Evolutionary conservation across 1,284 basidiomycete genomes (phyloP).

Genomic region (Sporisorium sorghi): DNA sequence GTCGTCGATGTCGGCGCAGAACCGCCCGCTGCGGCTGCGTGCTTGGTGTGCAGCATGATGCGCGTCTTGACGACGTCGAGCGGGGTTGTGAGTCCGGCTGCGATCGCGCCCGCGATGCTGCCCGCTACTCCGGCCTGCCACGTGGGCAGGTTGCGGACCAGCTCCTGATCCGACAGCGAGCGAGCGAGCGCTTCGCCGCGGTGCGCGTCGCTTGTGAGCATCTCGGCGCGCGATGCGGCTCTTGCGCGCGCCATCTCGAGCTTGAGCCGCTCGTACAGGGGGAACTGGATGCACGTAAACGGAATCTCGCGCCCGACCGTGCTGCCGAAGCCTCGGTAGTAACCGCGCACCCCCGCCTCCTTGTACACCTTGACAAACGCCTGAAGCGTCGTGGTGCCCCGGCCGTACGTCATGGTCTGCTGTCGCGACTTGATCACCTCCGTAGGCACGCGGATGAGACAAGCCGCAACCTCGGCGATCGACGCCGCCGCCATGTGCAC

Average conservation of each 20-base stretch:
- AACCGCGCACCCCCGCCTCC: slow-evolving; percentile 77
- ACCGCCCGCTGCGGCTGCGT: slow-evolving; percentile 10
- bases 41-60: slow-evolving; percentile 84
- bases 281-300: slow-evolving; percentile 97
- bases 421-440: slow-evolving; percentile 90
- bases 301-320: slow-evolving; percentile 90
- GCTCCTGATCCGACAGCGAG: slow-evolving; percentile 33
- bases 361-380: slow-evolving; percentile 73
- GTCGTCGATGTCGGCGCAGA: not conserved
- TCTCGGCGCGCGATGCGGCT: slow-evolving; percentile 5
- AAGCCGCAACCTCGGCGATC: slow-evolving; percentile 76
- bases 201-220: not conserved
- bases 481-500: slow-evolving; percentile 70
- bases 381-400: slow-evolving; percentile 72
- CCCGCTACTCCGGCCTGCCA: slow-evolving; percentile 92
- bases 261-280: slow-evolving; percentile 92
- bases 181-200: not conserved
- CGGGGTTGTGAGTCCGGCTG: slow-evolving; percentile 91
- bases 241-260: slow-evolving; percentile 51
- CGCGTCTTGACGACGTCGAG: slow-evolving; percentile 96
- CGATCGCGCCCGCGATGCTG: slow-evolving; percentile 87
- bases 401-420: slow-evolving; percentile 80
- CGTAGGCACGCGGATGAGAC: slow-evolving; percentile 90
- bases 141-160: slow-evolving; percentile 73
- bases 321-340: slow-evolving; percentile 83